phyloP scores from a whole-genome alignment of 768 basidiomycete genomes.

The Tricholoma terreum region DNA sequence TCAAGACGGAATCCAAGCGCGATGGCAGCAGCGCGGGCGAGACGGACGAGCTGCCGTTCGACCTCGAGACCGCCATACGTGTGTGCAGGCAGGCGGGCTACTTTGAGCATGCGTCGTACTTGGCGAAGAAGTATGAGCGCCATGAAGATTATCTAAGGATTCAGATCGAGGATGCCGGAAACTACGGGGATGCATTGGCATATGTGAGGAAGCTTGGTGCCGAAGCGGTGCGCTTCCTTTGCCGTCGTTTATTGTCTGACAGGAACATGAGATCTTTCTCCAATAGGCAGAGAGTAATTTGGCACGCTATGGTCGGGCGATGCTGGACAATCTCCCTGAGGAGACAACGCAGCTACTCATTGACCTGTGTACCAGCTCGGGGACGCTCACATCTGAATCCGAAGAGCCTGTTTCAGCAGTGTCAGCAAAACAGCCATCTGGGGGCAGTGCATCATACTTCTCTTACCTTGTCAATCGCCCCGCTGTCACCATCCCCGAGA shows the following conservation, averaged over 20 bases:
- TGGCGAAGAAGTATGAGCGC: slow-evolving; percentile 86
- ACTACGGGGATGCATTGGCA: slow-evolving; percentile 74
- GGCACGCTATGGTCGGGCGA: slow-evolving; percentile 81
- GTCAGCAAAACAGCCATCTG: slow-evolving; percentile 23
- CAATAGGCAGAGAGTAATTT: slow-evolving; percentile 80
- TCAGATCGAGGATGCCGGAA: slow-evolving; percentile 88
- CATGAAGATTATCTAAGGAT: slow-evolving; percentile 94
- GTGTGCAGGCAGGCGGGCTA: slow-evolving; percentile 97
- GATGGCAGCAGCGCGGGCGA: slow-evolving; percentile 52
- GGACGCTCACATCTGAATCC: slow-evolving; percentile 40
- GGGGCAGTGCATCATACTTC: slow-evolving; percentile 61
- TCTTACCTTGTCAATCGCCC: slow-evolving; percentile 76
- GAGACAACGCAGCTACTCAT: slow-evolving; percentile 91
- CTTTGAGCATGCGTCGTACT: slow-evolving; percentile 90
- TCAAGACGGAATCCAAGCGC: slow-evolving; percentile 77
- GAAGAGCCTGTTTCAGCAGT: slow-evolving; percentile 31
- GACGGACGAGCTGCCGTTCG: slow-evolving; percentile 82
- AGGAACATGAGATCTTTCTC: background rate
- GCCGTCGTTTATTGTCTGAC: background rate
- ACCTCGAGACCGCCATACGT: slow-evolving; percentile 93
- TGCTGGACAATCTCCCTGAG: slow-evolving; percentile 78
- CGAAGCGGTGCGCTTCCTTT: slow-evolving; percentile 58
- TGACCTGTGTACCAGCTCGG: slow-evolving; percentile 80
- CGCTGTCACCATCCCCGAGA: slow-evolving; percentile 41
- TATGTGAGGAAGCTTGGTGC: slow-evolving; percentile 80